Percentiles rank a stretch among this genome's conserved stretches.
Conservation (phyloP, 306 rosid species). For the Geum urbanum region DNA sequence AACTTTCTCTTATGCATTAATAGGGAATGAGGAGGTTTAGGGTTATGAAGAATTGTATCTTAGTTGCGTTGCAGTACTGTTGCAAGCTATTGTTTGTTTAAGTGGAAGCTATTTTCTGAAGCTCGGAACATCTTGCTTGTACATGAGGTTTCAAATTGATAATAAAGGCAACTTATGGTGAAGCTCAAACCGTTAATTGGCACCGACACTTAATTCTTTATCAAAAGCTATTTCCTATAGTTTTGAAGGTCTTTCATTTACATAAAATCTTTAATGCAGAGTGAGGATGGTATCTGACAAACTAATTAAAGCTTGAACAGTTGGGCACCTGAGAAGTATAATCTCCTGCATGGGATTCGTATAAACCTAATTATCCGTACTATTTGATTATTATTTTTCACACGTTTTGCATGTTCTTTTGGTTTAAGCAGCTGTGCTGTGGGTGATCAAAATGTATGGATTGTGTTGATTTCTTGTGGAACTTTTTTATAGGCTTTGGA, state of each 20-base stretch:
- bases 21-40: not conserved
- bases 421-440: not conserved
- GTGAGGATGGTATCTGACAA: not conserved
- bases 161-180: not conserved
- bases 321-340: not conserved
- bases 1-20: not conserved
- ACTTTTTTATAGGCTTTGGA: conserved; percentile 68
- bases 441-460: not conserved
- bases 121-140: not conserved
- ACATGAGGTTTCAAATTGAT: not conserved
- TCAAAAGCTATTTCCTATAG: not conserved
- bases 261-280: not conserved
- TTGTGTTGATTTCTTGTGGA: not conserved
- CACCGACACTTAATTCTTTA: not conserved
- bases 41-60: not conserved
- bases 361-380: not conserved
- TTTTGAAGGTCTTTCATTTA: not conserved
- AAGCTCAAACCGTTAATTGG: not conserved
- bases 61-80: not conserved
- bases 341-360: not conserved
- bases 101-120: not conserved
- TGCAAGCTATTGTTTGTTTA: not conserved
- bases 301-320: not conserved
- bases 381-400: not conserved
- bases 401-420: not conserved